Base-by-base conservation (phyloP, 208 protist genomes). In the Crithidia brevicula region DNA sequence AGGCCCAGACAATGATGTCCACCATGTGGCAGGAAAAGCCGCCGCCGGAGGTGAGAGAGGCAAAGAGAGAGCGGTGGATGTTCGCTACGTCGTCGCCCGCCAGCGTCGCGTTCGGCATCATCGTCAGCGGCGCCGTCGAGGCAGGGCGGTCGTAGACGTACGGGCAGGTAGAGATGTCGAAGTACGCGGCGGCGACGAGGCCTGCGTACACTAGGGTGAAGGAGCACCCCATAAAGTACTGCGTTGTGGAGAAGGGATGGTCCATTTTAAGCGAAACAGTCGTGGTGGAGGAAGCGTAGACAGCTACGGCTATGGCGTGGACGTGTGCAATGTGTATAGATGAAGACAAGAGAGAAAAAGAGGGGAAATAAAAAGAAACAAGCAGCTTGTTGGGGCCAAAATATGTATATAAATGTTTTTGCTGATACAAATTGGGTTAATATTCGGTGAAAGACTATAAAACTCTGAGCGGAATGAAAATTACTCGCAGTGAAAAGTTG, bases 1-100 rank as follows among this genome's bases (percentile, higher is more conserved):
- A 92, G 27, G 72, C 65, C 86, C 86, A 92, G 42, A 89, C 67
- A n/a, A 83, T 64, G 56, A 89, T 69, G 54, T 89, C 86, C 0
- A 83, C 38, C 81, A 87, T 92, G 54, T 87, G 80, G 43, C 86
- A 88, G 16, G 83, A 65, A 28, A 89, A 25, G 27, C 75, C 73
- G 42, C 68, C 74, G 40, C 64, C 61, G 23, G 58, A 65, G 38
- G 45, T 40, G n/a, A 89, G 43, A n/a, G 72, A 68, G 40, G 59
- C 46, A 50, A 74, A 63, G 33, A 74, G 70, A 4, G 61, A 69
- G 33, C 70, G 70, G 50, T 69, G 61, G 27, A 60, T 73, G 58
- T 60, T 57, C 1, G 49, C 50, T 28, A 46, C 58, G 31, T 52
- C 67, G 50, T 64, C 40, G 40, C 20, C 31, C 11, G 59, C 34